Conservation (phyloP, 2,329 filamentous ascomycete genomes). For the Dactylellina leptospora region DNA sequence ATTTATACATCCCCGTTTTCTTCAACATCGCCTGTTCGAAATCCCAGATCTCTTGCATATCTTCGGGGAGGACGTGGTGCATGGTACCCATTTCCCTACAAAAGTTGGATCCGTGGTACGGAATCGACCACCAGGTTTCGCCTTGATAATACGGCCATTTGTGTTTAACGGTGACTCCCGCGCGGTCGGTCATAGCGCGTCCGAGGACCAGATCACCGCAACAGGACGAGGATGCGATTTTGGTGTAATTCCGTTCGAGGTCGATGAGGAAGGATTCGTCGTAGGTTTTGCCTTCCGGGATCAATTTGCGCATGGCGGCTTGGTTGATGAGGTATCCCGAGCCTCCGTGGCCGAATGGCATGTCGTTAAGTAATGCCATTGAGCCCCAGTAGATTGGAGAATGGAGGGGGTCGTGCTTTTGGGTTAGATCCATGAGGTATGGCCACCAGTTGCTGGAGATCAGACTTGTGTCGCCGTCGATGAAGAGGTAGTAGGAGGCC, state of each 20-base stretch:
- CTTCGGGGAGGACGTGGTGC: conserved; percentile 44
- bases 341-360: conserved; percentile 46
- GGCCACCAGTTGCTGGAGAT: conserved; percentile 52
- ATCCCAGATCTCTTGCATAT: conserved; percentile 52
- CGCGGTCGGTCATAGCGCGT: conserved; percentile 40
- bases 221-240: conserved; percentile 35
- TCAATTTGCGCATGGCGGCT: conserved; percentile 37
- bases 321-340: conserved; percentile 52
- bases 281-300: conserved; percentile 36
- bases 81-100: conserved; percentile 43
- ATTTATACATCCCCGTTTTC: conserved; percentile 37
- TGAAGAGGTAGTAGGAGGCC: conserved; percentile 49
- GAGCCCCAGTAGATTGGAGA: conserved; percentile 49
- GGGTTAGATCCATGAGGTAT: conserved; percentile 43
- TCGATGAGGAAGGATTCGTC: conserved; percentile 41
- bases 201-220: conserved; percentile 49
- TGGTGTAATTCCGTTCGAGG: conserved; percentile 51
- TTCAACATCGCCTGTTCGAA: conserved; percentile 44
- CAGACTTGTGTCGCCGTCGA: conserved; percentile 49
- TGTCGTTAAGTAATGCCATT: conserved; percentile 32
- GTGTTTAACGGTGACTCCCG: conserved; percentile 38
- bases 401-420: conserved; percentile 30
- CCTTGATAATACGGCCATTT: conserved; percentile 52
- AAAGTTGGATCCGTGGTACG: conserved; percentile 50
- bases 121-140: conserved; percentile 52